These are phyloP conservation scores for Claviceps monticola DNA, from an alignment of 2,329 filamentous ascomycete species.

Conservation along the genomic window DNA sequence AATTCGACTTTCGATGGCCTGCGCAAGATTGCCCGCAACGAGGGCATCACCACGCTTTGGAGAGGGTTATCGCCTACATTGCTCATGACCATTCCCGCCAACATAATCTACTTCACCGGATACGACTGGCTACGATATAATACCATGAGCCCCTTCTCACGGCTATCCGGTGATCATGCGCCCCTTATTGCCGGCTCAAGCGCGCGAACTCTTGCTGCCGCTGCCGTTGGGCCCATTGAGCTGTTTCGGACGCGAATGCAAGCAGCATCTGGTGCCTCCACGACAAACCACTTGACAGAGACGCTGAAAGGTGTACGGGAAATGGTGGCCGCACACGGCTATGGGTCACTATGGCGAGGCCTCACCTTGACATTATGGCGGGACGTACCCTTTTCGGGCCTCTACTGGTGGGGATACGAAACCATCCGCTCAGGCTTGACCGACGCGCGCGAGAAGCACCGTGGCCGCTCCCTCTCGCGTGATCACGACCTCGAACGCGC, in stretches of 20 bases:
- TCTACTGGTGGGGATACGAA: constrained; percentile 99
- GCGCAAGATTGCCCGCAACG: constrained; percentile 86
- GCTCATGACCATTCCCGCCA: constrained; percentile 84
- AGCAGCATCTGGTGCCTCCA: constrained; percentile 46
- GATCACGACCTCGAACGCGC: constrained; percentile 26
- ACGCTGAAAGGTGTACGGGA: constrained; percentile 63
- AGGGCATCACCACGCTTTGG: constrained; percentile 79
- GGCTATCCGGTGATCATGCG: constrained; percentile 53
- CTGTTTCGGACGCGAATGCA: constrained; percentile 90
- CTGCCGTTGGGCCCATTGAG: constrained; percentile 79
- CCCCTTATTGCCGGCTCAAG: constrained; percentile 68
- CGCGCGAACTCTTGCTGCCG: constrained; percentile 68
- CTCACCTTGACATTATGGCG: constrained; percentile 86
- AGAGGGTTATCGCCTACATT: constrained; percentile 87
- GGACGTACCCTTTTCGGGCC: constrained; percentile 89
- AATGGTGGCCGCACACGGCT: constrained; percentile 68
- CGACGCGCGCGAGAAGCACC: constrained; percentile 45
- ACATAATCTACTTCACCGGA: constrained; percentile 97
- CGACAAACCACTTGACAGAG: constrained; percentile 59
- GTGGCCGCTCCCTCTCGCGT: constrained; percentile 25
- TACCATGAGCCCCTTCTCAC: constrained; percentile 55
- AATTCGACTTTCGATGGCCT: constrained; percentile 86
- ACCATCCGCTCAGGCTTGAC: constrained; percentile 58
- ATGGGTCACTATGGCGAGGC: constrained; percentile 77
- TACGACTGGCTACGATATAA: constrained; percentile 88